Base-by-base conservation (phyloP, 2,329 filamentous ascomycete genomes). In the Tolypocladium amazonense region DNA sequence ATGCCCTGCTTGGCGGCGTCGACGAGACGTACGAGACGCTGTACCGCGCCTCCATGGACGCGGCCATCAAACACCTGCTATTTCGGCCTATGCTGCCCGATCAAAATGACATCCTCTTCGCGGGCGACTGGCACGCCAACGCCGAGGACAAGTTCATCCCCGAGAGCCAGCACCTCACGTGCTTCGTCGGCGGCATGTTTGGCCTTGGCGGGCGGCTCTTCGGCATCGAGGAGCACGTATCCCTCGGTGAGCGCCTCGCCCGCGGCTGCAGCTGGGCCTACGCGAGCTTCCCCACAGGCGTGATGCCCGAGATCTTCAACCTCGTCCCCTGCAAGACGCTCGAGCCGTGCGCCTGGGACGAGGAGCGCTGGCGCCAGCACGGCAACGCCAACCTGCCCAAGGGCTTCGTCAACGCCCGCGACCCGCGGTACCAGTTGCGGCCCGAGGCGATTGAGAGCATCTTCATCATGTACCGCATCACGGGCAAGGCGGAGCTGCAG, bases 371-470 rank as follows among this genome's bases (percentile, higher is more conserved):
- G 71, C 57, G 60, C 45, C 64, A 62, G 7, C 62, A 64, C 50
- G 65, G 60, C 43, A 58, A 65, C 61, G 62, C 54, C 18, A 65
- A 58, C 5, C 63, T 80, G 2, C 72, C 74, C 4, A 79, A 81
- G 9, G 89, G 89, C 0, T 91, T 89, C 70, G 85, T 79, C 56
- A 81, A 85, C 63, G 74, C 74, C 12, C 77, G 72, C 0, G 79
- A 83, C 58, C 69, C 79, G 0, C 74, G 76, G 4, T 83, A 83
- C 59, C 70, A 79, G 14, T 71, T 83, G 25, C 71, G 81, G 0
- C 78, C 79, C 0, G 89, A 93, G 73, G 89, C 89, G 2, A 90
- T 93, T 58, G 89, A 93, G 75, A 88, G 85, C 18, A 83, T 94
- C 5, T 93, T 90, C 71, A 82, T 90, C 68, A 83, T 93, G 77